Evolutionary conservation across 2,329 filamentous ascomycete genomes (phyloP).

Genomic region (Alternaria solani): DNA sequence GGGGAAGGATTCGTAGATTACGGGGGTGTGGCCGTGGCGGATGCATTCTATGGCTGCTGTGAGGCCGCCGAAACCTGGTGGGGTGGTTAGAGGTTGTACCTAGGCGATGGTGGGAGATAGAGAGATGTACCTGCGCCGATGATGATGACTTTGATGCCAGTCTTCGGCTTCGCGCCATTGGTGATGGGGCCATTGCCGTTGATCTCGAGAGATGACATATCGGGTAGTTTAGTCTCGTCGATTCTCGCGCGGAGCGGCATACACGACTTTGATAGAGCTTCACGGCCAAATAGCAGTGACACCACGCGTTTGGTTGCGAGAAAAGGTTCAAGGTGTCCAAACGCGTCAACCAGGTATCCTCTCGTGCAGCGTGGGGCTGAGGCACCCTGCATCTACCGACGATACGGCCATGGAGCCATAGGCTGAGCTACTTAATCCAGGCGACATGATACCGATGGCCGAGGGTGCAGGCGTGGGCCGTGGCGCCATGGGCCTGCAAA

Average conservation of each 20-base stretch:
- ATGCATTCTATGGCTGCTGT: constrained; percentile 70
- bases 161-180: constrained; percentile 37
- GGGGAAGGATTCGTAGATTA: constrained; percentile 66
- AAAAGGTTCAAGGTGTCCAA: background rate
- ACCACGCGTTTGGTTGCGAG: constrained; percentile 1
- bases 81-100: background rate
- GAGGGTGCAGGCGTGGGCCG: background rate
- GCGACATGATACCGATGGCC: constrained; percentile 20
- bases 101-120: constrained; percentile 6
- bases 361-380: constrained; percentile 21
- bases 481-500: constrained; percentile 11
- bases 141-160: constrained; percentile 63
- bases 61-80: constrained; percentile 66
- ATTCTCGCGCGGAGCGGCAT: constrained; percentile 35
- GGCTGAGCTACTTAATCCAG: constrained; percentile 12
- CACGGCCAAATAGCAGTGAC: background rate
- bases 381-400: constrained; percentile 14
- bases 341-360: constrained; percentile 16
- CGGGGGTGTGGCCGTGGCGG: constrained; percentile 66
- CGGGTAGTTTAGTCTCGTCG: constrained; percentile 24
- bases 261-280: constrained; percentile 1
- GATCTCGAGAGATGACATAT: constrained; percentile 29
- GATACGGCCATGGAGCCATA: background rate
- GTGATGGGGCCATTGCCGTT: constrained; percentile 5
- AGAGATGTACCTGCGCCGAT: constrained; percentile 52